Base-by-base conservation (phyloP, 352 stramenopile genomes). In the Pythium scleroteichum region DNA sequence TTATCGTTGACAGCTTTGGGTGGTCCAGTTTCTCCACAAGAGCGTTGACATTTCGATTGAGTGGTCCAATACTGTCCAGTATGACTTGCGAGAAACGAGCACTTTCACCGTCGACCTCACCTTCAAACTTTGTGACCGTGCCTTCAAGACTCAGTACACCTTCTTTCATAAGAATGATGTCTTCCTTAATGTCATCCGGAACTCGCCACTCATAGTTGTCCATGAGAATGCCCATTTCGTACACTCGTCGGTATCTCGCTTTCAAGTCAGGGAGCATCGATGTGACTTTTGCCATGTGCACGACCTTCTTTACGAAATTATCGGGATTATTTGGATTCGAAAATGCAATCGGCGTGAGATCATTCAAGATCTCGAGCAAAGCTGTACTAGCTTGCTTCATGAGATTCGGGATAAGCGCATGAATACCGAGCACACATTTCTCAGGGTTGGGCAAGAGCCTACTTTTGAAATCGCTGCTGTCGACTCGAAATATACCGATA, bases 131-230 rank as follows among this genome's bases (percentile, higher is more conserved):
- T 4, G 90, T 91, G 2, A 97, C 75, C 0, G 88, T 95, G 6
- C 82, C 83, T 71, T 98, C 94, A 1, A 98, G 72, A 39, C 81
- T 88, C 39, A 90, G 62, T 1, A 98, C 90, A 7, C 92, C 88
- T 65, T 98, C 88, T 33, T 97, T 96, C 81, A 98, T 92, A 41
- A 98, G 85, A 49, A 97, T 88, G 49, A 98, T 94, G 54, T 97
- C 78, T 51, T 96, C 92, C 52, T 96, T 96, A 60, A 97, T 83
- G 23, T 97, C 78, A 32, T 98, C 94, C 0, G 91, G 88, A 3
- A 98, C 76, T 16, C 82, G 74, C 94, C 94, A 98, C 8, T 87
- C 73, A 62, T 97, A 94, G 33, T 92, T 91, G 39, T 96, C 87
- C 90, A 98, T 97, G 41, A 98, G 73, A 10, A 89, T 75, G 2